Conservation (phyloP, 805 yeast genomes). For the Cyberlindnera amylophila region DNA sequence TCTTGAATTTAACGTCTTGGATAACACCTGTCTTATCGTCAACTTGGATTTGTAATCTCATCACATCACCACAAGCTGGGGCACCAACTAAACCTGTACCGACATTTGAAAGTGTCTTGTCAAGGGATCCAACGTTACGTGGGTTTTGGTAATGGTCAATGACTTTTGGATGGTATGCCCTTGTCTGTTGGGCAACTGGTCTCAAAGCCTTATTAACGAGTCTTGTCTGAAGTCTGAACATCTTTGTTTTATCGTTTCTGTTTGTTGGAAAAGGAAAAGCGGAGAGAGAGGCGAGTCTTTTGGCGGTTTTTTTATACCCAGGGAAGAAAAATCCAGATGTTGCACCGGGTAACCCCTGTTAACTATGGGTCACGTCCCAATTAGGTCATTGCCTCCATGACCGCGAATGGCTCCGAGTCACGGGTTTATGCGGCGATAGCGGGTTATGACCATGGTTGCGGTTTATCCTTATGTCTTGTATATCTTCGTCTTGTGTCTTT, state of each 20-base stretch:
- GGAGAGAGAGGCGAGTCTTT: not conserved
- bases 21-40: constrained; percentile 87
- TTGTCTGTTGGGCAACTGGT: constrained; percentile 27
- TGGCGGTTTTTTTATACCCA: too few species aligned
- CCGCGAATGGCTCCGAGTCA: constrained; percentile 1
- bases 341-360: constrained; percentile 9
- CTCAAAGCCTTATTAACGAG: constrained; percentile 14
- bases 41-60: constrained; percentile 94
- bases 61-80: constrained; percentile 99
- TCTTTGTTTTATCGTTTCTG: constrained; percentile 4
- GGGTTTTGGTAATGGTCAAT: constrained; percentile 96
- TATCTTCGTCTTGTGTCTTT: too few species aligned
- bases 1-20: constrained; percentile 93
- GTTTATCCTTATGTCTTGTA: too few species aligned
- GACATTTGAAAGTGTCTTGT: constrained; percentile 68
- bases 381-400: constrained; percentile 1
- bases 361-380: constrained; percentile 2
- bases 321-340: too few species aligned
- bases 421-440: constrained; percentile 9
- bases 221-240: constrained; percentile 24
- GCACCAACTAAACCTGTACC: constrained; percentile 99
- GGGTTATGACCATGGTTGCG: not conserved
- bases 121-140: constrained; percentile 91
- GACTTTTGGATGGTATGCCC: constrained; percentile 84
- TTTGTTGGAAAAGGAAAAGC: not conserved